Evolutionary conservation across 2,329 filamentous ascomycete genomes (phyloP), one percentile per base, ranked within the genome.

Genomic region (Paecilomyces variotii): DNA sequence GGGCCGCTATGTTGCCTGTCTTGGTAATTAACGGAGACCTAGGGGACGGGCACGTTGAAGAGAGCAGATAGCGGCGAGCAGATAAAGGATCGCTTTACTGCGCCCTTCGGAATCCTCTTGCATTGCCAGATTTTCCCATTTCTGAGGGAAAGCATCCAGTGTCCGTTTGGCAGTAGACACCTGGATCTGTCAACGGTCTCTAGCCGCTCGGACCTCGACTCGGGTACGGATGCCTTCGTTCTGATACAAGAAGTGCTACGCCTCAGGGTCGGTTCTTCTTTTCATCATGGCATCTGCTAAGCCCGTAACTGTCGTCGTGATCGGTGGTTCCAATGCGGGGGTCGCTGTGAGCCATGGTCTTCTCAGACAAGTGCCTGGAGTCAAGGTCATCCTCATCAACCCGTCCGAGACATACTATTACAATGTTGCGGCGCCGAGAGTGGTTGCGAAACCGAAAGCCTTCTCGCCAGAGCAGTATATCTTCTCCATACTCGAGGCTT

Each of bases 391-490:
- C 56, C 72, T 85, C 19, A 75, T 87, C 63, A 79, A 81, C 57
- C 81, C 82, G 3, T 79, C 79, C 12, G 72, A 75, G 3, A 72
- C 78, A 49, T 83, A 80, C 72, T 85, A 76, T 73, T 84, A 77
- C 67, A 78, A 78, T 49, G 70, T 80, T 26, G 82, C 78, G 1
- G 78, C 82, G 1, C 83, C 84, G 0, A 78, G 84, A 34, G 76
- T 79, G 45, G 69, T 84, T 32, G 75, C 78, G 28, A 81, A 80
- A 28, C 75, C 79, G 0, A 68, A 75, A 1, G 73, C 78, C 27
- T 75, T 84, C 59, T 72, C 74, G 2, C 63, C 76, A 3, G 75
- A 79, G 26, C 78, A 82, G 61, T 74, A 79, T 56, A 74, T 84
- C 56, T 67, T 80, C 49, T 75, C 80, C 2, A 79, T 85, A 62